Evolutionary conservation across 805 yeast species (phyloP).

Genomic region (Suhomyces emberorum): DNA sequence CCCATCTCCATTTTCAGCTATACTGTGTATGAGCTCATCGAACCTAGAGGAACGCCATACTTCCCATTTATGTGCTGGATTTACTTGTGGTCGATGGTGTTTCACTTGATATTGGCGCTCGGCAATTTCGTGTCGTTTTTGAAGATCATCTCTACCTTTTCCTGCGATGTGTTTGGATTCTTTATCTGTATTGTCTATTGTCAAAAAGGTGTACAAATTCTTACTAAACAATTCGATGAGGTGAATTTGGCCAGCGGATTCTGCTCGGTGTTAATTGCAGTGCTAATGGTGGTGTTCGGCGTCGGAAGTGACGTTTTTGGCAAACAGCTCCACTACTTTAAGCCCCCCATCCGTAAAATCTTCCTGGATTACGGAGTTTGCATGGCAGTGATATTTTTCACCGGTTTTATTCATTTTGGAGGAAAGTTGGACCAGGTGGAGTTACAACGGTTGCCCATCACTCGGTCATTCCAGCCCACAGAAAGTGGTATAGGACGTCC

Average conservation of each 20-base stretch:
- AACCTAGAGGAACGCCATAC: slow-evolving; percentile 52
- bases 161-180: slow-evolving; percentile 91
- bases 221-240: slow-evolving; percentile 62
- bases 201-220: slow-evolving; percentile 85
- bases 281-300: slow-evolving; percentile 78
- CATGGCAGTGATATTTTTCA: slow-evolving; percentile 77
- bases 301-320: slow-evolving; percentile 60
- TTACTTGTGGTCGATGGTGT: slow-evolving; percentile 83
- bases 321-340: slow-evolving; percentile 56
- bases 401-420: slow-evolving; percentile 92
- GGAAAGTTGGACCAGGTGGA: slow-evolving; percentile 59
- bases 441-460: slow-evolving; percentile 64
- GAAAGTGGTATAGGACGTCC: slow-evolving; percentile 31
- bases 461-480: slow-evolving; percentile 76
- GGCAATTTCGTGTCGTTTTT: slow-evolving; percentile 65
- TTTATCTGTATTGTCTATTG: slow-evolving; percentile 85
- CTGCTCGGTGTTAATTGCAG: slow-evolving; percentile 69
- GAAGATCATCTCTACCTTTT: slow-evolving; percentile 71
- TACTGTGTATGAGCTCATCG: slow-evolving; percentile 74
- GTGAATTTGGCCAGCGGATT: slow-evolving; percentile 51
- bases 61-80: slow-evolving; percentile 97
- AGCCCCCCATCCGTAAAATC: slow-evolving; percentile 58
- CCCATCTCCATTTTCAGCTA: slow-evolving; percentile 91
- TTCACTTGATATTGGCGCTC: slow-evolving; percentile 72
- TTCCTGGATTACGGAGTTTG: slow-evolving; percentile 88